Conservation (phyloP, 1,284 basidiomycete genomes). For the Phylloboletellus chloephorus region DNA sequence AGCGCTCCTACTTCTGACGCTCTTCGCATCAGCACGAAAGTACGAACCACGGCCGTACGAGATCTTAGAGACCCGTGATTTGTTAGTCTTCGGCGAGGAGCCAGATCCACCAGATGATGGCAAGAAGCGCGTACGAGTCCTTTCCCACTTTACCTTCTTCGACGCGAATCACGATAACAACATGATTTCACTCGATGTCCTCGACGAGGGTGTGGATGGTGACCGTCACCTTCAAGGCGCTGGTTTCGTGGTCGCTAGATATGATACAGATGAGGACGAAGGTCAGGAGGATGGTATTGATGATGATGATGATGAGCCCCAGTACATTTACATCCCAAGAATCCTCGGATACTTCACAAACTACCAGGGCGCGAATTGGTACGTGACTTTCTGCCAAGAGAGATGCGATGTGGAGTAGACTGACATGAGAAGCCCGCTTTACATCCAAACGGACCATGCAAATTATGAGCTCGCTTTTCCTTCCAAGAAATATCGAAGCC, state of each 20-base stretch:
- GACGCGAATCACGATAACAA: conserved; percentile 27
- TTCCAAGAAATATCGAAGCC: conserved; percentile 38
- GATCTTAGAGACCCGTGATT: conserved; percentile 24
- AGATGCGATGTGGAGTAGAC: not conserved
- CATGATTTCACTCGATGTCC: conserved; percentile 27
- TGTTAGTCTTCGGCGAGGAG: conserved; percentile 35
- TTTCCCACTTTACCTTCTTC: conserved; percentile 40
- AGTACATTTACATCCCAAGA: conserved; percentile 34
- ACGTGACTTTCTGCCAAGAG: conserved; percentile 12
- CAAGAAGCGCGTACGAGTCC: conserved; percentile 34
- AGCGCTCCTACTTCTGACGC: conserved; percentile 1
- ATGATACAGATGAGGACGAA: conserved; percentile 39
- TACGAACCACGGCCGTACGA: conserved; percentile 29
- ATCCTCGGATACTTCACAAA: conserved; percentile 36
- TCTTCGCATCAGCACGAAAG: conserved; percentile 17
- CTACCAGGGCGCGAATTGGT: conserved; percentile 37
- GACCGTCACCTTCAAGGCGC: conserved; percentile 30
- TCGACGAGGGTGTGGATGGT: conserved; percentile 23
- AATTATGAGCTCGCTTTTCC: conserved; percentile 56
- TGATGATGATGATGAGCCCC: conserved; percentile 22
- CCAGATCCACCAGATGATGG: conserved; percentile 18
- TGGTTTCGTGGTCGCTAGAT: conserved; percentile 33
- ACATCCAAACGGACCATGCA: conserved; percentile 53
- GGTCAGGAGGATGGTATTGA: conserved; percentile 39
- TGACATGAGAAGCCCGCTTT: conserved; percentile 44